Evolutionary conservation across 2,329 filamentous ascomycete genomes (phyloP).

Genomic region (Claviceps fusiformis): DNA sequence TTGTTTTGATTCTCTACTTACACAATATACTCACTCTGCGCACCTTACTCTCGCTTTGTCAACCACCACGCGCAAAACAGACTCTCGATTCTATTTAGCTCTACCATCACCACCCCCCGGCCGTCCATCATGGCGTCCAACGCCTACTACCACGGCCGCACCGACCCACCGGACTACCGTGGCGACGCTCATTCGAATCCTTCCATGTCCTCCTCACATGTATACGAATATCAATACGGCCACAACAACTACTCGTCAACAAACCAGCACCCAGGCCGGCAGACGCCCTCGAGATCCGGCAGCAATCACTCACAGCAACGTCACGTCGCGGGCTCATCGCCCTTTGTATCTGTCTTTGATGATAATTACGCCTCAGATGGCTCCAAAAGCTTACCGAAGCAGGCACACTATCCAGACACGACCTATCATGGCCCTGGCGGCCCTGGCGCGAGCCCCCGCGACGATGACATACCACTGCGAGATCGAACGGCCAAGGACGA

Average conservation of each 20-base stretch:
- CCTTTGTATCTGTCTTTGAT: constrained; percentile 55
- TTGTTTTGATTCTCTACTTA: neutral
- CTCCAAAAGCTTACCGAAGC: constrained; percentile 25
- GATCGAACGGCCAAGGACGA: constrained; percentile 31
- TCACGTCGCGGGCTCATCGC: constrained; percentile 29
- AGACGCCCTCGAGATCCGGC: constrained; percentile 15
- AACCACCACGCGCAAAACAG: neutral
- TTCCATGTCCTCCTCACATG: constrained; percentile 33
- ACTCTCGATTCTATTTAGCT: neutral
- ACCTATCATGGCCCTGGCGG: constrained; percentile 38
- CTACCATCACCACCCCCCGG: neutral
- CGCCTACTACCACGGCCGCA: constrained; percentile 46
- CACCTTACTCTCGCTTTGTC: neutral
- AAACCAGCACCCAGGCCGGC: neutral
- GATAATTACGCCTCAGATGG: constrained; percentile 48
- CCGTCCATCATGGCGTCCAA: constrained; percentile 42
- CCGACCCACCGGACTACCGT: constrained; percentile 27
- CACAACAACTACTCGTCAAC: constrained; percentile 9
- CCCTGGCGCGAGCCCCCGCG: constrained; percentile 22
- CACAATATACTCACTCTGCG: neutral
- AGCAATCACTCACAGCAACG: constrained; percentile 8
- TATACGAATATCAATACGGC: constrained; percentile 22
- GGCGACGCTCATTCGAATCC: constrained; percentile 13
- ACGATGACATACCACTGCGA: constrained; percentile 42
- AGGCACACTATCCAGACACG: constrained; percentile 35